Base-by-base conservation (phyloP, 768 basidiomycete genomes). In the Gloeophyllum trabeum region DNA sequence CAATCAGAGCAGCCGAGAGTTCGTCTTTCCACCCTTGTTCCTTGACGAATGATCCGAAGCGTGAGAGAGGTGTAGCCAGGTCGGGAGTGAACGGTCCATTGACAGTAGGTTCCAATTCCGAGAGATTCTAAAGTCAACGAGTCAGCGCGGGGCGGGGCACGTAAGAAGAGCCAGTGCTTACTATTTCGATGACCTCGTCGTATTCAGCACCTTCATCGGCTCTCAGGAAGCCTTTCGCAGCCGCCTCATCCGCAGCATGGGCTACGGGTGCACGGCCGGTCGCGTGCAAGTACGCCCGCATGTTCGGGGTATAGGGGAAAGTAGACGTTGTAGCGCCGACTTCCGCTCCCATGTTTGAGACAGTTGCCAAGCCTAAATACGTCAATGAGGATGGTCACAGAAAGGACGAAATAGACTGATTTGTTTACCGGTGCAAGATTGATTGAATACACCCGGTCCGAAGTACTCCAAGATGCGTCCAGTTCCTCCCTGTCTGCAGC, bases 251-350 rank as follows among this genome's bases (percentile, higher is more conserved):
- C 0, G 96, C 96, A 23, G 88, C 88, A 13, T 62, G 65, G 23
- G 93, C 93, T 20, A 94, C 90, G 24, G 83, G 76, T 30, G 73
- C 78, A 43, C 96, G 80, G 39, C 89, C 82, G 6, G 96, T 99
- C 16, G 92, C 92, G 48, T 75, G 69, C 23, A 99, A 76, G 62
- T 98, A 99, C 25, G 76, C 70, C 24, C 79, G 73, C 94, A 98
- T 98, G 53, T 78, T 77, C 14, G 75, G 62, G 13, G 90, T 91
- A 63, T 98, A 99, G 4, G 94, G 93, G 73, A 99, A 99, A 4
- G 86, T 90, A 1, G 93, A 94, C 0, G 96, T 98, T 1, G 96
- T 99, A n/a, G 96, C 96, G 28, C 96, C 96, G n/a, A 98, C 93
- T 67, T 99, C 96, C 10, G 96, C 96, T 40, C 96, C 96, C 96